Evolutionary conservation across 2,329 filamentous ascomycete species (phyloP), one percentile per base, ranked within the genome.

Genomic region (Hypoxylon sp.): DNA sequence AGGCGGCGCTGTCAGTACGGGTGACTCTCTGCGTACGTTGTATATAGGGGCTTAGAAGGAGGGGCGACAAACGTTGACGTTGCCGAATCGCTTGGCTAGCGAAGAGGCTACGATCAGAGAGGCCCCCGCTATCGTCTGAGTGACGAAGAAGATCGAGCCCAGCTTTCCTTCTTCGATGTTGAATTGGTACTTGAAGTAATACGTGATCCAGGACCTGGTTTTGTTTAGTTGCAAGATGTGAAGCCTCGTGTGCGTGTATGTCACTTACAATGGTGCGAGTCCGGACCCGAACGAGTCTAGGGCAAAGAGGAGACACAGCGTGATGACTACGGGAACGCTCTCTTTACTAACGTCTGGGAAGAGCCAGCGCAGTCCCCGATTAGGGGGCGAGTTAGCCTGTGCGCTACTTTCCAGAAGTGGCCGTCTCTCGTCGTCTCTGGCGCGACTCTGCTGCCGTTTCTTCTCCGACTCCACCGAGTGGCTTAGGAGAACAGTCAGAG

Each of bases 241-340:
- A 12, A 11, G 14, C 5, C 11, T n/a, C n/a, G n/a, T n/a, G 1
- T 6, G 28, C 4, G 28, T 67, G 81, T 67, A 78, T 81, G 11
- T 81, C 82, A 79, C 84, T 76, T 79, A 88, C 81, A 87, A 72
- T 20, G 88, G 86, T 3, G 88, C 89, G 74, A 94, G 84, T 1
- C 91, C 91, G 1, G 88, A 90, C 1, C 89, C 90, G 16, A 75
- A 71, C 0, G 72, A 72, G 36, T 75, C 72, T 1, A 75, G 50
- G 8, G 62, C 71, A 45, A 74, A 73, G 4, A 95, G 79, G 6
- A 90, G 67, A 72, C 88, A 91, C 0, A 95, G 81, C 51, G 87
- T 86, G 53, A 85, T 75, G 4, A 91, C 80, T 28, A 89, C 81
- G 0, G 78, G 72, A 5, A 83, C 78, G 14, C 72, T 75, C 28